Conservation (phyloP, 2,329 filamentous ascomycete genomes). For the Pleomassaria siparia region DNA sequence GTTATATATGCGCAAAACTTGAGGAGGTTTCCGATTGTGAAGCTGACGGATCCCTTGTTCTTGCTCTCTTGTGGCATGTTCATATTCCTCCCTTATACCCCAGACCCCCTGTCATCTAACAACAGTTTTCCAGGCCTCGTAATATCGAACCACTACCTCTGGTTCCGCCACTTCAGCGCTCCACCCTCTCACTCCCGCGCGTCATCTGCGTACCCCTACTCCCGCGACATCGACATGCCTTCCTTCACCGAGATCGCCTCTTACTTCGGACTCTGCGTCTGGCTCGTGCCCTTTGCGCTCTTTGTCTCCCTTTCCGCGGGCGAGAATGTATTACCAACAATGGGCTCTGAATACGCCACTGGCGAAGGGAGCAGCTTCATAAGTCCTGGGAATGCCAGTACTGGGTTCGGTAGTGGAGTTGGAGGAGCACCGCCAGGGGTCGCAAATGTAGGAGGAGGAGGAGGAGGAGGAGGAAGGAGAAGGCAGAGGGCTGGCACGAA, state of each 20-base stretch:
- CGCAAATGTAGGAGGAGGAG: slow-evolving; percentile 4
- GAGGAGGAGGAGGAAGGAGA: slow-evolving; percentile 32
- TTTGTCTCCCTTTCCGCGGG: slow-evolving; percentile 93
- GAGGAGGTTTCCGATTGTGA: slow-evolving; percentile 73
- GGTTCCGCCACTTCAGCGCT: slow-evolving; percentile 89
- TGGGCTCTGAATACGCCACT: slow-evolving; percentile 74
- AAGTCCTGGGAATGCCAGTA: slow-evolving; percentile 42
- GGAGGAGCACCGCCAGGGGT: slow-evolving; percentile 23
- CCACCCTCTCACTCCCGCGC: slow-evolving; percentile 45
- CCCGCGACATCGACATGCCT: slow-evolving; percentile 68
- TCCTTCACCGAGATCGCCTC: slow-evolving; percentile 92
- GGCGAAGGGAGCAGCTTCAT: slow-evolving; percentile 57
- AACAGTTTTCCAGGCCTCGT: slow-evolving; percentile 66
- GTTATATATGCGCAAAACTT: slow-evolving; percentile 88
- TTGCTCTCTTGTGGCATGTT: slow-evolving; percentile 74
- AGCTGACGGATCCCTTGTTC: slow-evolving; percentile 84
- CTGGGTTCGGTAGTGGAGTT: slow-evolving; percentile 28
- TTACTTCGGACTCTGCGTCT: slow-evolving; percentile 95
- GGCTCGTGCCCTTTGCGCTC: slow-evolving; percentile 91
- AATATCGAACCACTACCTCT: slow-evolving; percentile 86
- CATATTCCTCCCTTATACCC: background rate
- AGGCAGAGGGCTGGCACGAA: slow-evolving; percentile 54
- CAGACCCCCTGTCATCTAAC: background rate
- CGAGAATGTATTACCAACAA: slow-evolving; percentile 91
- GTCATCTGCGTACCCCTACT: slow-evolving; percentile 56